Evolutionary conservation across 129 eudicot species (phyloP), one percentile per base, ranked within the genome.

Genomic region (Daucus carota): DNA sequence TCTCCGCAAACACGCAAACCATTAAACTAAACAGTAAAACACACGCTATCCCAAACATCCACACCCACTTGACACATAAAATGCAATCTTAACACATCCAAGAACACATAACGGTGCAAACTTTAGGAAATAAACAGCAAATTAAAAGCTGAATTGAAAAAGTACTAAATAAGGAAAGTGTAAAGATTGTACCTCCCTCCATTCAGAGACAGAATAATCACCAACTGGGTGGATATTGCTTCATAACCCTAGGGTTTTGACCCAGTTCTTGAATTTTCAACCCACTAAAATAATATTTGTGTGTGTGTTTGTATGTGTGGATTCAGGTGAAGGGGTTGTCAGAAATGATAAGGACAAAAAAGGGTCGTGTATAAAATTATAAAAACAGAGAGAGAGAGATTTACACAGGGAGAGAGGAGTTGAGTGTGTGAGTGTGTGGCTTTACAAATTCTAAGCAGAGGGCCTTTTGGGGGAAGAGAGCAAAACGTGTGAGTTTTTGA

Each of bases 101-200:
- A 18, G 15, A 24, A 70, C 44, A 70, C 24, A 12, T 13, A 22
- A 46, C n/a, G 63, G 63, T 47, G 3, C 1, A 26, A 43, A n/a
- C 18, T 14, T 41, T 71, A 11, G 31, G 54, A 9, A 10, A 17
- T 41, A 70, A 10, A 24, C n/a, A 40, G 12, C 38, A 26, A 71
- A 26, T 26, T 42, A 22, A 16, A n/a, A 40, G 31, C 78, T 81
- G 70, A 83, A 78, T 75, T 63, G 84, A 85, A 80, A 42, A 82
- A 80, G 76, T 67, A 89, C 87, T 83, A 81, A 85, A 78, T 54
- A 85, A 81, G 57, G 15, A 47, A 85, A 85, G 83, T 71, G 70
- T 75, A 85, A 81, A 85, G 84, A 85, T 79, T 86, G 83, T 88
- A 88, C 92, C 89, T 85, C 87, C 89, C 89, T 88, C 92, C 92